Conservation (phyloP, 2,329 filamentous ascomycete species). For the Phaeoacremonium minimum region DNA sequence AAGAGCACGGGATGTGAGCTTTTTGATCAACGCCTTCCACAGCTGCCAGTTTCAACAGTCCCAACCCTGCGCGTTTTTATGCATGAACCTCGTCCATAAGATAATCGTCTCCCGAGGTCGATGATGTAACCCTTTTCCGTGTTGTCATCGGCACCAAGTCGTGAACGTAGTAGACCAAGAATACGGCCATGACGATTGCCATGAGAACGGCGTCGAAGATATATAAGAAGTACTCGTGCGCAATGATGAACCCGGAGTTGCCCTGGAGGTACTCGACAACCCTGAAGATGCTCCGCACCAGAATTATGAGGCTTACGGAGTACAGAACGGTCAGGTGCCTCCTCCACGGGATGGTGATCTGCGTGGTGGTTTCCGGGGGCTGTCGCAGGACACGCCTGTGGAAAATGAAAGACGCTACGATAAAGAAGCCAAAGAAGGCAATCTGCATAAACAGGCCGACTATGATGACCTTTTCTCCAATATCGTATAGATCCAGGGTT, state of each 20-base stretch:
- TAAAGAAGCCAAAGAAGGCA: conserved; percentile 47
- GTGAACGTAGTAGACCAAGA: neutral
- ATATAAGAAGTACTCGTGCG: conserved; percentile 39
- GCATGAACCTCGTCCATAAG: conserved; percentile 9
- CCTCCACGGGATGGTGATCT: conserved; percentile 18
- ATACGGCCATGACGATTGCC: conserved; percentile 8
- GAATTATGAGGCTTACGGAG: conserved; percentile 32
- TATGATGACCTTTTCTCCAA: conserved; percentile 43
- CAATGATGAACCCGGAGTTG: conserved; percentile 34
- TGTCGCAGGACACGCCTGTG: conserved; percentile 22
- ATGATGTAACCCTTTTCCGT: conserved; percentile 8
- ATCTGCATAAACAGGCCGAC: conserved; percentile 51
- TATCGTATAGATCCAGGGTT: neutral
- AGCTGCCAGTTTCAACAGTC: too few species aligned
- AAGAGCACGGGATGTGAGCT: too few species aligned
- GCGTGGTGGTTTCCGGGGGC: conserved; percentile 13
- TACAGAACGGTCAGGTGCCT: conserved; percentile 24
- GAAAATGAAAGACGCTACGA: conserved; percentile 38
- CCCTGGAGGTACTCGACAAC: conserved; percentile 43
- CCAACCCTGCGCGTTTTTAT: too few species aligned
- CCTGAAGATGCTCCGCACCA: conserved; percentile 42
- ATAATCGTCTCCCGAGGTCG: conserved; percentile 9
- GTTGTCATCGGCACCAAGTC: neutral
- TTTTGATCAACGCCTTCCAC: too few species aligned
- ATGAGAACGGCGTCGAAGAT: conserved; percentile 33